These are phyloP conservation scores for Trametes maxima DNA, from an alignment of 768 basidiomycete genomes.

Conservation along the genomic window DNA sequence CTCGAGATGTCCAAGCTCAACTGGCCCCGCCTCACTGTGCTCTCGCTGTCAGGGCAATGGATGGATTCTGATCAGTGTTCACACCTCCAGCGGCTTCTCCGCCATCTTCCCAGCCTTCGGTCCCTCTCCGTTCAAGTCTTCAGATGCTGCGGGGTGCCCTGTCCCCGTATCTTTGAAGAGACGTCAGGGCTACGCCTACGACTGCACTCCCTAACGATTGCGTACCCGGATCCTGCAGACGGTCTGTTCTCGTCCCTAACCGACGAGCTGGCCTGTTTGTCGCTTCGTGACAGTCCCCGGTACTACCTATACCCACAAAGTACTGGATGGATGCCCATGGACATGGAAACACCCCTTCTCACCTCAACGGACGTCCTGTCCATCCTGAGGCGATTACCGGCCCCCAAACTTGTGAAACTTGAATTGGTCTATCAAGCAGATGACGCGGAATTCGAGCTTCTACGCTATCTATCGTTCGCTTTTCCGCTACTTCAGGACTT, in stretches of 20 bases:
- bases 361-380: not conserved
- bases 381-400: not conserved
- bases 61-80: too few relatives aligned
- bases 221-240: constrained; percentile 5
- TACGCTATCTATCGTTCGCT: not conserved
- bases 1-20: not conserved
- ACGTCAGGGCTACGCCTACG: not conserved
- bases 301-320: not conserved
- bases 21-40: not conserved
- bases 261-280: not conserved
- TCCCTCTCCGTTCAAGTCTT: not conserved
- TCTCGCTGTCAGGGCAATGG: not conserved
- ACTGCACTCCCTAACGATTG: not conserved
- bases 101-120: not conserved
- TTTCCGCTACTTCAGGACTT: not conserved
- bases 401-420: not conserved
- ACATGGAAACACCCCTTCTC: not conserved
- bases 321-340: not conserved
- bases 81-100: not conserved
- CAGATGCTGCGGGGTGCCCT: too few relatives aligned
- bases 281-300: not conserved
- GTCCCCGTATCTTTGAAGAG: too few relatives aligned
- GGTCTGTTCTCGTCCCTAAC: not conserved
- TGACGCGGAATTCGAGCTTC: not conserved
- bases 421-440: constrained; percentile 3